Evolutionary conservation across 768 basidiomycete genomes (phyloP).

Genomic region (Pleurotus citrinopileatus): DNA sequence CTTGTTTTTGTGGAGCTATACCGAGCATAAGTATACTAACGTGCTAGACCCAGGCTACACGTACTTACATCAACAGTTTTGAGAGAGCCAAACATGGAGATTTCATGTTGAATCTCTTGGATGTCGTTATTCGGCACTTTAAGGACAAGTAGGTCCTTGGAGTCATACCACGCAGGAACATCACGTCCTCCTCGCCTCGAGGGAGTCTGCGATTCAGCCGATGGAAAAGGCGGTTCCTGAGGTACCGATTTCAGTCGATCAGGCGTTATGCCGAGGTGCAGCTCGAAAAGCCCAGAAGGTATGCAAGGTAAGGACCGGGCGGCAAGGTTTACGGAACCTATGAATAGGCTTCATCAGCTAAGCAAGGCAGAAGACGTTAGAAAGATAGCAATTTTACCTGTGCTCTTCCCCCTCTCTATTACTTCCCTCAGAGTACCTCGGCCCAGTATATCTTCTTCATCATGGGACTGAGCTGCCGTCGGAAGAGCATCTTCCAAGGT

Average conservation of each 20-base stretch:
- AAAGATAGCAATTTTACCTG: conserved; percentile 49
- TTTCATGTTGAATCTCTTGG: conserved; percentile 74
- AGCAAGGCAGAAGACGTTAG: conserved; percentile 27
- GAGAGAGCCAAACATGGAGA: conserved; percentile 80
- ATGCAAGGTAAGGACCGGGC: conserved; percentile 71
- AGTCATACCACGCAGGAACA: conserved; percentile 75
- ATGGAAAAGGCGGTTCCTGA: conserved; percentile 53
- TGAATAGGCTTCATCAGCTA: conserved; percentile 41
- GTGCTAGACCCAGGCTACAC: neutral
- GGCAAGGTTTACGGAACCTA: conserved; percentile 73
- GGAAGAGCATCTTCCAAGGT: conserved; percentile 51
- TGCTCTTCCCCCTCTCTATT: conserved; percentile 73
- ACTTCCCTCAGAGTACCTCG: conserved; percentile 68
- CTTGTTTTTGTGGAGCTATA: conserved; percentile 74
- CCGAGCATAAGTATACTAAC: conserved; percentile 9
- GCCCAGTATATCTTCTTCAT: conserved; percentile 47
- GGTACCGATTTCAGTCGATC: conserved; percentile 64
- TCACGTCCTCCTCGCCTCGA: conserved; percentile 38
- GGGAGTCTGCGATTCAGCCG: conserved; percentile 28
- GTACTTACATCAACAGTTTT: conserved; percentile 73
- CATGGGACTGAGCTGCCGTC: conserved; percentile 24
- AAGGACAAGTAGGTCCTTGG: conserved; percentile 70
- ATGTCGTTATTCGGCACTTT: conserved; percentile 85
- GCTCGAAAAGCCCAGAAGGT: conserved; percentile 75
- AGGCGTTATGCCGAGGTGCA: conserved; percentile 71